Evolutionary conservation across 345 rosid species (phyloP), one percentile per base, ranked within the genome.

Genomic region (Camelina laxa): DNA sequence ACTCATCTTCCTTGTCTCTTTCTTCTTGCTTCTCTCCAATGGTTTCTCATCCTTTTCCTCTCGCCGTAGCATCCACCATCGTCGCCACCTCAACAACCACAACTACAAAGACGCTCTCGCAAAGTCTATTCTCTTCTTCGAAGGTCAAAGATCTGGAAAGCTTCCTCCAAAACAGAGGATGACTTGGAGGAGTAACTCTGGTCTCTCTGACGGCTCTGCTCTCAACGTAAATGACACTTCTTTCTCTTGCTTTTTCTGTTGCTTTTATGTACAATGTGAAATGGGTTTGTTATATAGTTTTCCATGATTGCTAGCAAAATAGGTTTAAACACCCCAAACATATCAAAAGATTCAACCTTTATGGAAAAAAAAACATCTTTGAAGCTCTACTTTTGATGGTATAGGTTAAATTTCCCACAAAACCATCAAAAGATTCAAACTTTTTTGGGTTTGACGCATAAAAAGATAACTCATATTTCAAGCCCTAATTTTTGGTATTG

Each of bases 81-180:
- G 80, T 75, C 89, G 73, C 77, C 82, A 75, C 69, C 59, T 79
- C 45, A 81, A 92, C 38, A 75, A 50, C 75, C 91, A 89, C 44
- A 86, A 95, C 74, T 95, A 90, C 80, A 82, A 83, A 79, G 94
- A 88, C 42, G 99, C 99, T 50, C 92, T 95, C 53, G 73, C 91
- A 61, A 92, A 87, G 64, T 92, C 97, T 51, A 87, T 95, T 79
- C 84, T 92, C 54, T 95, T 84, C 79, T 92, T 86, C 54, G 97
- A 91, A 84, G 97, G 97, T 41, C 97, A 91, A 72, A 85, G 96
- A 62, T 91, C 98, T 0, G 98, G 99, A 41, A 85, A 45, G 77
- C 87, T 95, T 70, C 99, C 99, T 1, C 19, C 81, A 15, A 83
- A 81, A 86, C 97, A 95, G 81, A 83, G 96, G 76, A 54, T 86